Evolutionary conservation across 495 filamentous ascomycete genomes (phyloP), one percentile per base, ranked within the genome.

Genomic region (Penicillium manginii): DNA sequence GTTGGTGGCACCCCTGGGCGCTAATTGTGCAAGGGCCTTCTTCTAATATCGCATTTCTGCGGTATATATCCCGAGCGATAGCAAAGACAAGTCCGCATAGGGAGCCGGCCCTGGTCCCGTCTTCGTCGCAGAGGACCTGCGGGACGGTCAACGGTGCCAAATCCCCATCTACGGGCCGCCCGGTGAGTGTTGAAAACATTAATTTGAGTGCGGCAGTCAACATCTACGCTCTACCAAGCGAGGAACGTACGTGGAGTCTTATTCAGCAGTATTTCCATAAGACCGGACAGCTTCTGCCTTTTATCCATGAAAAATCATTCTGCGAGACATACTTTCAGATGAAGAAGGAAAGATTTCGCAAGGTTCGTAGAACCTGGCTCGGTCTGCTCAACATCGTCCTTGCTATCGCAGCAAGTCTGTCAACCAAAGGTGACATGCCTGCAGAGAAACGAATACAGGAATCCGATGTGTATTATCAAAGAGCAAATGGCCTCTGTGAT

Each of bases 41-140:
- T 8, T 81, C 78, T 5, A 81, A 81, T 54, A 79, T 79, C 46
- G 75, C 78, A 10, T 80, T 80, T 39, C 68, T 77, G 22, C 63
- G 74, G 12, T 69, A 72, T 56, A 63, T 76, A 17, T 73, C 70
- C 19, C 57, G 63, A 17, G 73, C 73, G 4, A 59, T 72, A 37
- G 60, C 62, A 32, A 54, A 46, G 19, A 55, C 42, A 32, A 63
- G 60, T 37, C 23, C 29, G 39, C 26, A 52, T 39, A 39, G 15
- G 35, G 8, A 23, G 26, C 54, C 15, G 15, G 12, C 35, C 35
- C 35, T 39, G 35, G 35, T n/a, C 35, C 35, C 35, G 35, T 39
- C 35, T n/a, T 39, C 35, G 35, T 39, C 42, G 23, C 18, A 22
- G 18, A n/a, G 19, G 17, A 17, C 45, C 23, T 50, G 50, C 3